Conservation (phyloP, 352 stramenopile species). For the Phytophthora macrochlamydospora region DNA sequence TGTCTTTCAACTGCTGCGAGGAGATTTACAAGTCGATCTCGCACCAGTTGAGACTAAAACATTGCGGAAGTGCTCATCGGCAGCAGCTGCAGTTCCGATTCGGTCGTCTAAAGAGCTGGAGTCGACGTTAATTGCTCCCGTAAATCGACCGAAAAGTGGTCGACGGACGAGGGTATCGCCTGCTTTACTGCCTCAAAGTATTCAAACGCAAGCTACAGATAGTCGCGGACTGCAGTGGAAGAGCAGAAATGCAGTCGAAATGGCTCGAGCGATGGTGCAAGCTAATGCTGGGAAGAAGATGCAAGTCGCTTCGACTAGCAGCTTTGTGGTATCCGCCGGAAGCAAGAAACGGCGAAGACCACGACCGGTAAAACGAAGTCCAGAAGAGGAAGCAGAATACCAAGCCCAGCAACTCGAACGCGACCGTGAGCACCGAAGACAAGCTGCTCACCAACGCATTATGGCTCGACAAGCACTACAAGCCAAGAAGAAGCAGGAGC, state of each 20-base stretch:
- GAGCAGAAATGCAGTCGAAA: conserved; percentile 42
- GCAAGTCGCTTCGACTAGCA: conserved; percentile 3
- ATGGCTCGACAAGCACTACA: conserved; percentile 62
- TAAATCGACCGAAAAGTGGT: conserved; percentile 6
- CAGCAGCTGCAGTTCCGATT: conserved; percentile 10
- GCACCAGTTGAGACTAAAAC: conserved; percentile 10
- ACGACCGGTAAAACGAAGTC: conserved; percentile 32
- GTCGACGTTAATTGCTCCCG: neutral
- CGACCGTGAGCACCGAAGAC: conserved; percentile 53
- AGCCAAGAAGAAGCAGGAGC: conserved; percentile 44
- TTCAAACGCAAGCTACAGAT: neutral
- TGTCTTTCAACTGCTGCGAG: conserved; percentile 50
- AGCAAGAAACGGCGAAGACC: conserved; percentile 38
- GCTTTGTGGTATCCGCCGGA: conserved; percentile 56
- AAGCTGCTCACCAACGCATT: conserved; percentile 65
- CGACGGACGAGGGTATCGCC: neutral
- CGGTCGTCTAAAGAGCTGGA: neutral
- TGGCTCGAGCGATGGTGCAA: conserved; percentile 41
- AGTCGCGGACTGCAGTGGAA: conserved; percentile 18
- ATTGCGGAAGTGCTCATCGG: conserved; percentile 24
- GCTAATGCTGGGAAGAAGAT: conserved; percentile 20
- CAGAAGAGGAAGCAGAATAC: conserved; percentile 33
- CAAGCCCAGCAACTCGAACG: conserved; percentile 32
- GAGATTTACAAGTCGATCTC: conserved; percentile 19
- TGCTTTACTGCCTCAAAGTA: neutral